Conservation (phyloP, 495 filamentous ascomycete species). For the Lophium mytilinum region DNA sequence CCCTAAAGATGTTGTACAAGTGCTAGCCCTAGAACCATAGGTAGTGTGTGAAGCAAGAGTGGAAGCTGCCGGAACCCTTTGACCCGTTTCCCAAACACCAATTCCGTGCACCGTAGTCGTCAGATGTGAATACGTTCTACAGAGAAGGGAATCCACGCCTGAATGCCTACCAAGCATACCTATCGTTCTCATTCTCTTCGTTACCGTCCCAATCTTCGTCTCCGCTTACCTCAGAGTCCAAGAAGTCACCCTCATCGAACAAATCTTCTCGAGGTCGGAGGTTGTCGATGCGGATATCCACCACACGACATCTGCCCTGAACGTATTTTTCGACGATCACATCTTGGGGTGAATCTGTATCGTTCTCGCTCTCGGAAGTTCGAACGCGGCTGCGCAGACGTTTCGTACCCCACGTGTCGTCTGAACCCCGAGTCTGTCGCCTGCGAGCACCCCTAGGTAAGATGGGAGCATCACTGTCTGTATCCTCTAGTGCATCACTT, state of each 20-base stretch:
- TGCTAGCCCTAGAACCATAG: too few species aligned
- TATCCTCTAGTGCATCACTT: background rate
- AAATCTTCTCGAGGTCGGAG: slow-evolving; percentile 66
- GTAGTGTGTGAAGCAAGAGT: too few species aligned
- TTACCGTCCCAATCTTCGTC: slow-evolving; percentile 76
- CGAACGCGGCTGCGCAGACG: slow-evolving; percentile 9
- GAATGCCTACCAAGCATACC: slow-evolving; percentile 37
- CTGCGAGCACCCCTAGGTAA: background rate
- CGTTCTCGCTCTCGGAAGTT: background rate
- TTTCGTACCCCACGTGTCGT: slow-evolving; percentile 9
- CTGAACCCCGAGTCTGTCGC: background rate
- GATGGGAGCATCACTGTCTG: slow-evolving; percentile 8
- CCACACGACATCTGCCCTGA: slow-evolving; percentile 73
- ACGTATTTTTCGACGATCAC: slow-evolving; percentile 34
- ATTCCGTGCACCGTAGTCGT: background rate
- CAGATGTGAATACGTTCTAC: too few species aligned
- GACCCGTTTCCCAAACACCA: background rate
- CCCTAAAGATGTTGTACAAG: too few species aligned
- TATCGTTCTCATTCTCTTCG: slow-evolving; percentile 25
- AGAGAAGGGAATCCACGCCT: background rate
- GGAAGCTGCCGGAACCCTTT: too few species aligned
- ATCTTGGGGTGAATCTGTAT: background rate
- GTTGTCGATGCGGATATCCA: slow-evolving; percentile 78
- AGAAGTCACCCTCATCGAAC: slow-evolving; percentile 68
- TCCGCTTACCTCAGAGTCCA: slow-evolving; percentile 59